phyloP scores from a whole-genome alignment of 768 basidiomycete species.

The Brasilioporus rufonigricans region DNA sequence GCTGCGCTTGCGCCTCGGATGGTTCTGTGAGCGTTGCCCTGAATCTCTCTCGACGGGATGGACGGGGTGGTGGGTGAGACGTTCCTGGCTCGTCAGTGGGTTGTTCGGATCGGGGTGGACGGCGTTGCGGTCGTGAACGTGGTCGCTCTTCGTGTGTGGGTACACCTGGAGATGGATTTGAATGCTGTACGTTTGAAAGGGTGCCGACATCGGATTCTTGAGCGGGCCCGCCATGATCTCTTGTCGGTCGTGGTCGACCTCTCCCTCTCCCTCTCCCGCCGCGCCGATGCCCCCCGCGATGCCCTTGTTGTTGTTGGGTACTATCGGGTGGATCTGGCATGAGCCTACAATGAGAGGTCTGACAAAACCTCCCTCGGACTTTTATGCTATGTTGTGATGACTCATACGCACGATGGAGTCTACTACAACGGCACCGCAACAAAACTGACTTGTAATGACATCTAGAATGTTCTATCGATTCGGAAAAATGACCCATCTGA shows the following conservation, averaged over 20 bases:
- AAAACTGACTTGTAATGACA: not conserved
- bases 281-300: not conserved
- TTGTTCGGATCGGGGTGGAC: not conserved
- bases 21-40: conserved; percentile 34
- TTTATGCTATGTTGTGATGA: not conserved
- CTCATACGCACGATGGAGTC: not conserved
- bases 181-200: not conserved
- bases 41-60: conserved; percentile 36
- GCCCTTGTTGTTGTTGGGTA: not conserved
- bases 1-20: not conserved
- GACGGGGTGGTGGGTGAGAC: conserved; percentile 9
- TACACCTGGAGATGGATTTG: not conserved
- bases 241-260: not conserved
- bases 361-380: not conserved
- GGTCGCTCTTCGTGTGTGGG: not conserved
- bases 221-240: not conserved
- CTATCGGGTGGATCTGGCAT: conserved; percentile 13
- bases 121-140: not conserved
- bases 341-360: not conserved
- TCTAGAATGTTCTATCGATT: conserved; percentile 33
- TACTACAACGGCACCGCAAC: not conserved
- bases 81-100: not conserved
- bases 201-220: not conserved
- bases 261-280: conserved; percentile 3
- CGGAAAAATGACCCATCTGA: conserved; percentile 51